Evolutionary conservation across 805 yeast genomes (phyloP).

Genomic region (Zygosaccharomyces gambellarensis): DNA sequence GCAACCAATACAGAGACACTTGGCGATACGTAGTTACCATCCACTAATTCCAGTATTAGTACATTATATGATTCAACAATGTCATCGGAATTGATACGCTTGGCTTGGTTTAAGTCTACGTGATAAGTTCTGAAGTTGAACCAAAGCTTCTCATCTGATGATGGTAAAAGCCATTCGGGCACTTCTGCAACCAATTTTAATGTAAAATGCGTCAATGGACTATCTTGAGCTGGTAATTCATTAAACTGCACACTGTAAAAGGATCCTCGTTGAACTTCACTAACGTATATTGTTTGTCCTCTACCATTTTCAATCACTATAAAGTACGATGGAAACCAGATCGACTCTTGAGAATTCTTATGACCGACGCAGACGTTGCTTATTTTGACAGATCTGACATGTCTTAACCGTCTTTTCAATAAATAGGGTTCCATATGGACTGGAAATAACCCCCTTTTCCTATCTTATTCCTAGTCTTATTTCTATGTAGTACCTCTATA

Average conservation of each 20-base stretch:
- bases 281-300: constrained; percentile 22
- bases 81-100: constrained; percentile 11
- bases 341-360: not conserved
- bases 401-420: constrained; percentile 24
- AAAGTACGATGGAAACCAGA: constrained; percentile 21
- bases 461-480: not conserved
- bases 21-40: constrained; percentile 22
- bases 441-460: not conserved
- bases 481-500: not conserved
- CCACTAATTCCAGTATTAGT: constrained; percentile 25
- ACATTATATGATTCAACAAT: constrained; percentile 14
- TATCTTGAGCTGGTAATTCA: constrained; percentile 21
- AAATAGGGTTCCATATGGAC: constrained; percentile 16
- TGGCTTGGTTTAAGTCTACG: constrained; percentile 20
- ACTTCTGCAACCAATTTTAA: constrained; percentile 21
- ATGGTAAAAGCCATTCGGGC: constrained; percentile 11
- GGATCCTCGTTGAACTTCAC: constrained; percentile 25
- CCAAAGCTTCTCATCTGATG: constrained; percentile 16
- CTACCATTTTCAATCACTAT: constrained; percentile 20
- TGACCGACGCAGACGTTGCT: constrained; percentile 15
- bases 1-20: not conserved
- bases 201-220: constrained; percentile 14
- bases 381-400: constrained; percentile 24
- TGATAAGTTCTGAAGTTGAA: constrained; percentile 8
- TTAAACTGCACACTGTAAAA: constrained; percentile 21